Evolutionary conservation across 768 basidiomycete genomes (phyloP).

Genomic region (Hygrophorus pudorinus): DNA sequence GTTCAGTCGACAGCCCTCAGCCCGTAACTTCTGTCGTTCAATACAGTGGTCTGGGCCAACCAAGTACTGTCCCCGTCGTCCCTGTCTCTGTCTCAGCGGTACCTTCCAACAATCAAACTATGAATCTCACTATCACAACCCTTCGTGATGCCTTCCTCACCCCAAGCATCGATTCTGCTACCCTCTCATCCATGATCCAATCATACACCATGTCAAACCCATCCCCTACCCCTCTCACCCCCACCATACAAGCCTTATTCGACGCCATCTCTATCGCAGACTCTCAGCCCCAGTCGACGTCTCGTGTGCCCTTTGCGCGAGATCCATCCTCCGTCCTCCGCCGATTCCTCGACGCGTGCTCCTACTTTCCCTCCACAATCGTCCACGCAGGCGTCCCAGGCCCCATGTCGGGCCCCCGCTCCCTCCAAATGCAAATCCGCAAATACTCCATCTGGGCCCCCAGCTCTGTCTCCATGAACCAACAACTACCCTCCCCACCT

Average conservation of each 20-base stretch:
- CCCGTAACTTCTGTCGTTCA: constrained; percentile 32
- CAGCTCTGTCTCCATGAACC: constrained; percentile 12
- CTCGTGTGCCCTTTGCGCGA: constrained; percentile 17
- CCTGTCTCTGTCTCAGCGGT: neutral
- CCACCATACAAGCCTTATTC: constrained; percentile 44
- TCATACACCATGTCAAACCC: constrained; percentile 37
- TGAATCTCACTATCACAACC: constrained; percentile 10
- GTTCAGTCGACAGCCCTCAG: constrained; percentile 24
- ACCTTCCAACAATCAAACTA: neutral
- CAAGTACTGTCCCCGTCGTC: constrained; percentile 12
- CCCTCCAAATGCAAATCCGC: constrained; percentile 49
- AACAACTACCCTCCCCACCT: constrained; percentile 10
- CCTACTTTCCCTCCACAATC: constrained; percentile 37
- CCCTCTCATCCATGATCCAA: constrained; percentile 46
- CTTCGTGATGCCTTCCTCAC: constrained; percentile 37
- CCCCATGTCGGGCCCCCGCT: constrained; percentile 44
- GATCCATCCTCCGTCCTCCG: constrained; percentile 33
- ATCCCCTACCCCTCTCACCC: constrained; percentile 38
- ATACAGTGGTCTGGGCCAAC: constrained; percentile 21
- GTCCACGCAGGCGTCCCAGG: constrained; percentile 47
- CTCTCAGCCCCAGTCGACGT: constrained; percentile 15
- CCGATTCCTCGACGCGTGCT: constrained; percentile 42
- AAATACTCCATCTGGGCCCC: constrained; percentile 47
- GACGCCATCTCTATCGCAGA: constrained; percentile 35
- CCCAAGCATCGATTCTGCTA: constrained; percentile 32